Base-by-base conservation (phyloP, 75 land plant genomes). In the Chamaecyparis obtusa region DNA sequence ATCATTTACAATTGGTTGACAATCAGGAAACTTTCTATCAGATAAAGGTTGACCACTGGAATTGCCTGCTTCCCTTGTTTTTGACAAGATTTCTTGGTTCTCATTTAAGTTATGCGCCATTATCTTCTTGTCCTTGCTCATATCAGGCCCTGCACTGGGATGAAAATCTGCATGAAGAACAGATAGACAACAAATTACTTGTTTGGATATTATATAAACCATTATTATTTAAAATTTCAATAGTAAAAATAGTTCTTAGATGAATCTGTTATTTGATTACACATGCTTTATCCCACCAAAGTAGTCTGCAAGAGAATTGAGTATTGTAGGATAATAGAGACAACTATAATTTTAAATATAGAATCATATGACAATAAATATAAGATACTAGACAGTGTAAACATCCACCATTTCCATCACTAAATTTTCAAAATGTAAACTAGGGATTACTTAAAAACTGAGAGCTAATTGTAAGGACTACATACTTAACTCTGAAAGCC, bases 81-180 rank as follows among this genome's bases (percentile, higher is more conserved):
- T 19, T 9, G 81, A 78, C 27, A 9, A 78, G 24, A 17, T 19
- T 37, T 2, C 2, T 78, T 6, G 81, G 46, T 78, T 78, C 81
- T 37, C 43, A 39, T 78, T 39, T 78, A 24, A 39, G 46, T 78
- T 39, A 1, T 9, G 9, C 17, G n/a, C 46, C 43, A 21, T 78
- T 39, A 8, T 21, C 81, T 41, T 78, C 46, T 41, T 39, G 39
- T 78, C 46, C 81, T 78, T 78, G 27, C 24, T 78, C 81, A 78
- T 39, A 41, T 7, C 81, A 5, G 46, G 44, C 44, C 21, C 81
- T 39, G 27, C 27, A 39, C 81, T 39, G 46, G 46, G 43, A 39
- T 46, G 51, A 0, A 81, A 27, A 81, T 81, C 83, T 81, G 83
- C 83, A 81, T 81, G 83, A n/a, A 81, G 9, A 81, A 27, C 9